Conservation (phyloP, 306 rosid species). For the apple (Malus domestica) region DNA sequence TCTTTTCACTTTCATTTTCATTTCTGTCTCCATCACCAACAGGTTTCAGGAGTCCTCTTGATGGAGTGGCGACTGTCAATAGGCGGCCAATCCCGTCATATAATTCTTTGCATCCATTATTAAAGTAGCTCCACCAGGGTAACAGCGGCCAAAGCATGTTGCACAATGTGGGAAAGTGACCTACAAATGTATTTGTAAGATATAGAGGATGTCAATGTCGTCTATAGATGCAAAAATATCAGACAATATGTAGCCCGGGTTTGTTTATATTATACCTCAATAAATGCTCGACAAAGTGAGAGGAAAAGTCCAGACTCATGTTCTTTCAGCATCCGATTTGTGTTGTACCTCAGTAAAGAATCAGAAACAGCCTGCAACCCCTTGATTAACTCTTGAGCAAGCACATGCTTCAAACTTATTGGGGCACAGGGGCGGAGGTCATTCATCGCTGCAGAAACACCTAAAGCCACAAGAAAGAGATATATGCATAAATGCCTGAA, state of each 20-base stretch:
- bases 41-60: conserved; percentile 64
- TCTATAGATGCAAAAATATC: background rate
- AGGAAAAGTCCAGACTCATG: conserved; percentile 90
- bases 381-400: conserved; percentile 77
- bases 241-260: conserved; percentile 1
- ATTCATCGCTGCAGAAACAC: conserved; percentile 93
- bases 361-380: conserved; percentile 75
- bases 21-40: conserved; percentile 42
- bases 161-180: conserved; percentile 87
- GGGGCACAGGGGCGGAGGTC: conserved; percentile 98
- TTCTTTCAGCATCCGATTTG: conserved; percentile 70
- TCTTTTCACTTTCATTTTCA: conserved; percentile 20
- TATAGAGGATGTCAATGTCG: conserved; percentile 4
- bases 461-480: conserved; percentile 49
- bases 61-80: conserved; percentile 48
- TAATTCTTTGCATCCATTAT: conserved; percentile 65
- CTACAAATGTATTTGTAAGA: conserved; percentile 28
- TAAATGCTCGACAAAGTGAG: conserved; percentile 86
- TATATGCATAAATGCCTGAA: background rate
- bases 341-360: conserved; percentile 74
- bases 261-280: conserved; percentile 48
- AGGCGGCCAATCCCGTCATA: conserved; percentile 71
- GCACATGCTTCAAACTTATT: conserved; percentile 67
- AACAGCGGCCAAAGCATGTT: conserved; percentile 91
- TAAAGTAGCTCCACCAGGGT: conserved; percentile 66